Evolutionary conservation across 176 grass and related monocot genomes (phyloP).

Genomic region (Puya raimondii): DNA sequence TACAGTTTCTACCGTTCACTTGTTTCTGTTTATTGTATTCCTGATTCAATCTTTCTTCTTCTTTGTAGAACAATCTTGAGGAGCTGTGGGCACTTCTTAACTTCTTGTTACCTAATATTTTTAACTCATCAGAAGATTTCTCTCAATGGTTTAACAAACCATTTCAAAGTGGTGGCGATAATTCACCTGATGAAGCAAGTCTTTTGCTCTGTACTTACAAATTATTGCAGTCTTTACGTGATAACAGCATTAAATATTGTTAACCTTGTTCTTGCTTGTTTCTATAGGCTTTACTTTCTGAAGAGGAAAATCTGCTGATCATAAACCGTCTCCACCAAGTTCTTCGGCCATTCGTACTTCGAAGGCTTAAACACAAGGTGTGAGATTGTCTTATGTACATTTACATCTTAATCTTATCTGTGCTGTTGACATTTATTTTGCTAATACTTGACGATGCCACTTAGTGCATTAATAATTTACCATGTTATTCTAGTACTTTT

Average conservation of each 20-base stretch:
- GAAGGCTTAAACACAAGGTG: slow-evolving; percentile 99
- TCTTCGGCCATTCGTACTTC: slow-evolving; percentile 97
- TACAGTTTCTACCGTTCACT: not conserved
- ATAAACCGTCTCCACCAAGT: slow-evolving; percentile 99
- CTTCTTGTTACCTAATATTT: slow-evolving; percentile 92
- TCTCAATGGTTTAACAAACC: slow-evolving; percentile 99
- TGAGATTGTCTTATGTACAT: slow-evolving; percentile 17
- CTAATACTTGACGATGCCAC: not conserved
- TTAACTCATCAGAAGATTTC: slow-evolving; percentile 98
- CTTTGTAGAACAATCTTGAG: slow-evolving; percentile 97
- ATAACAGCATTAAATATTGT: slow-evolving; percentile 1
- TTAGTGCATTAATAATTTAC: no score
- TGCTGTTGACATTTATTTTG: not conserved
- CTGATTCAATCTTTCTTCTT: slow-evolving; percentile 32
- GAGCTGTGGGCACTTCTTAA: slow-evolving; percentile 99
- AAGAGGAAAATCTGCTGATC: slow-evolving; percentile 99
- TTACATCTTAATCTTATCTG: slow-evolving; percentile 14
- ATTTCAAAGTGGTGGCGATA: slow-evolving; percentile 83
- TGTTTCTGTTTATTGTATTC: not conserved
- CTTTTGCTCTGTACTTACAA: slow-evolving; percentile 13
- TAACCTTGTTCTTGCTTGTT: not conserved
- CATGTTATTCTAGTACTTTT: no score
- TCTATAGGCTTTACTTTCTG: slow-evolving; percentile 88
- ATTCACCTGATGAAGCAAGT: slow-evolving; percentile 72
- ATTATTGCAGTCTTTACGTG: no score